These are phyloP conservation scores for Candida caryicola DNA, from an alignment of 805 yeast genomes.

Conservation along the genomic window DNA sequence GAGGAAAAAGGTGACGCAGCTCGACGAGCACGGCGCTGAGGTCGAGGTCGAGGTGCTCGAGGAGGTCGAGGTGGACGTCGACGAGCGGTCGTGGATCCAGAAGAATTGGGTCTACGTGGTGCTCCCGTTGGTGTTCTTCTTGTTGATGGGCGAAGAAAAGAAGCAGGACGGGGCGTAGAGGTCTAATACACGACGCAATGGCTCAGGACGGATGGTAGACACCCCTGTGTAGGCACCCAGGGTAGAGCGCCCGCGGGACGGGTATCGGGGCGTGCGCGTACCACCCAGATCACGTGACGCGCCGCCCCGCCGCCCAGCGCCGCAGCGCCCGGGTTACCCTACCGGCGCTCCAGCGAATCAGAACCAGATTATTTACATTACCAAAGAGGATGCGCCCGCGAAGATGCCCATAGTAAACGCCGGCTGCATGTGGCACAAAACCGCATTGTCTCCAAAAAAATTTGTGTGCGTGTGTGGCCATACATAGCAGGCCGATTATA, in stretches of 20 bases:
- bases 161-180: not conserved
- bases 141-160: constrained; percentile 26
- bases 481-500: constrained; percentile 3
- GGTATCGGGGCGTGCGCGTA: no score
- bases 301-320: no score
- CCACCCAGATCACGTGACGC: no score
- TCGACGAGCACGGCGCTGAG: constrained; percentile 24
- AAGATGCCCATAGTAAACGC: not conserved
- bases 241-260: no score
- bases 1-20: constrained; percentile 17
- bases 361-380: constrained; percentile 17
- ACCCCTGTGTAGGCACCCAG: not conserved
- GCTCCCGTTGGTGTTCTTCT: constrained; percentile 41
- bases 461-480: constrained; percentile 4
- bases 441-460: not conserved
- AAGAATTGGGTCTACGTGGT: constrained; percentile 63
- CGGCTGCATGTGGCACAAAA: not conserved
- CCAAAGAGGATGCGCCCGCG: not conserved
- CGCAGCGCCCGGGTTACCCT: not conserved
- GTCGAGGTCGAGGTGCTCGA: constrained; percentile 19
- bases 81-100: constrained; percentile 49
- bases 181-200: no score
- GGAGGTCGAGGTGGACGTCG: constrained; percentile 21
- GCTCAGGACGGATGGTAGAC: no score
- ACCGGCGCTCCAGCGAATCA: constrained; percentile 25